Percentiles rank a stretch among this genome's conserved stretches.
Conservation (phyloP, 2,329 filamentous ascomycete species). For the Verticillium isaacii region DNA sequence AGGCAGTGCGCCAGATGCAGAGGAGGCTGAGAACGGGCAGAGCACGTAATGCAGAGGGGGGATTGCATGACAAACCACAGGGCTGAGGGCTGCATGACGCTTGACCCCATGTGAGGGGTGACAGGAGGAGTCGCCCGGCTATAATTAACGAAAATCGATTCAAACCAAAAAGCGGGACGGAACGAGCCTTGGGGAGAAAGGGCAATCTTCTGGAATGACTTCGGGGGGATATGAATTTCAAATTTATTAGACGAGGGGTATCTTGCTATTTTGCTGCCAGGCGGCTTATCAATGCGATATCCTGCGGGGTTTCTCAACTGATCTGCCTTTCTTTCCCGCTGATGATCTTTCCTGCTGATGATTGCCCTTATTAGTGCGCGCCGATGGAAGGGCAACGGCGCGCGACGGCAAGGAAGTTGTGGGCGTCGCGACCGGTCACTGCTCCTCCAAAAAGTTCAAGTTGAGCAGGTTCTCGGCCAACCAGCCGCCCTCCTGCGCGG, state of each 20-base stretch:
- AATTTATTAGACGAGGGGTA: neutral
- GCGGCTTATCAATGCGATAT: neutral
- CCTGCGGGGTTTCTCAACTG: neutral
- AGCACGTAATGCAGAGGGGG: neutral
- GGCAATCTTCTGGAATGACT: neutral
- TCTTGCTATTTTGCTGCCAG: neutral
- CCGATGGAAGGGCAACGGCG: no score
- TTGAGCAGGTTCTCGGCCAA: constrained; percentile 10
- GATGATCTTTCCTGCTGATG: neutral
- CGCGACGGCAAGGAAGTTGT: no score
- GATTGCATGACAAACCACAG: neutral
- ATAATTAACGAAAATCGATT: neutral
- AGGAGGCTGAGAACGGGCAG: neutral
- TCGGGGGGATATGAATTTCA: neutral
- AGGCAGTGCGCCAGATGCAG: neutral
- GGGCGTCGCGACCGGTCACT: neutral
- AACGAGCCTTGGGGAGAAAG: neutral
- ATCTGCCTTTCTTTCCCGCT: neutral
- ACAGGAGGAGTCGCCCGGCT: neutral
- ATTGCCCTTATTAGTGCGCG: no score
- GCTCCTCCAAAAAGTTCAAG: constrained; percentile 7
- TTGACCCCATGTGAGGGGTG: neutral
- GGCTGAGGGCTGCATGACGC: neutral
- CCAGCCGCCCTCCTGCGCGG: neutral
- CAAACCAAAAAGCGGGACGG: neutral